Base-by-base conservation (phyloP, 1,284 basidiomycete genomes). In the Irpex rosettiformis region DNA sequence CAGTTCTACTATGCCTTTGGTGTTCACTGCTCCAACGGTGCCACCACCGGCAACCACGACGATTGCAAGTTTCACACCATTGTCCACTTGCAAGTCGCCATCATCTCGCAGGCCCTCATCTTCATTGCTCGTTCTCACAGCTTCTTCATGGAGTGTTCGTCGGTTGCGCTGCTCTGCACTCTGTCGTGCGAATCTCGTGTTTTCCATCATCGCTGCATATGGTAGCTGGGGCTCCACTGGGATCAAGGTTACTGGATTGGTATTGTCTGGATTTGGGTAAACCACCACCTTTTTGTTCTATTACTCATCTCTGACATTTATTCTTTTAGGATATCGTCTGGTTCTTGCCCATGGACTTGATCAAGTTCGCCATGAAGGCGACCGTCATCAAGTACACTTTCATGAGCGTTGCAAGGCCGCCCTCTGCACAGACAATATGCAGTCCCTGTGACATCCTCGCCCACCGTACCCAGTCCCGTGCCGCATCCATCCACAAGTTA, bases 101-200 rank as follows among this genome's bases (percentile, higher is more conserved):
- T 98, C 76, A 97, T 98, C 77, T 98, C 96, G 59, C 96, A 98
- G 76, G 96, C 96, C 3, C 82, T 98, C 61, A 97, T 98, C 81
- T 97, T 97, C 80, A 85, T 96, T 74, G 97, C 95, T 37, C 94
- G 95, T 79, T 90, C 95, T 66, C 96, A 98, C 75, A 84, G 92
- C 27, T 96, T 94, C 83, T 98, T 96, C 85, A 94, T 94, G 91
- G 96, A 98, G 78, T 89, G 95, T 62, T 96, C 95, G 22, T 96
- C 95, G 51, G 78, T 83, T 55, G 96, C 96, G 51, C 84, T 98
- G 58, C 82, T 98, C 79, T 75, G 78, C 65, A 95, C 96, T 98
- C 85, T 89, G 86, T 73, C 66, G 98, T 60, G 96, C 96, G 37
- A 96, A 98, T 78, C 84, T 97, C 61, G 81, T 98, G 64, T 94